Conservation (phyloP, 75 land plant genomes). For the Sequoiadendron giganteum region DNA sequence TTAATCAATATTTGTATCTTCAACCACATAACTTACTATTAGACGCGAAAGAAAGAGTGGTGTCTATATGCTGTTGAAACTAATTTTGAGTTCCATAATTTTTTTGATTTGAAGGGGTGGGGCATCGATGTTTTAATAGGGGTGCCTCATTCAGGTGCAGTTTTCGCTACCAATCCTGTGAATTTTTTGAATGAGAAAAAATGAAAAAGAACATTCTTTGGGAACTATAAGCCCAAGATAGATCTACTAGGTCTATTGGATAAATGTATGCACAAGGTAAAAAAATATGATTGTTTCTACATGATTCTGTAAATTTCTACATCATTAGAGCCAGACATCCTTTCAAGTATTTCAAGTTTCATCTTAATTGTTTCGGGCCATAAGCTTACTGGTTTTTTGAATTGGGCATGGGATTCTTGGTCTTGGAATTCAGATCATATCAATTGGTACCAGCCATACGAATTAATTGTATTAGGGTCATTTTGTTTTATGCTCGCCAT, state of each 20-base stretch:
- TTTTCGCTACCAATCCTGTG: constrained; percentile 21
- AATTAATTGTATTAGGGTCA: too few relatives aligned
- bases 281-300: not conserved
- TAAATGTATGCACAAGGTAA: constrained; percentile 49
- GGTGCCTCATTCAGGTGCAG: constrained; percentile 19
- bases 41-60: not conserved
- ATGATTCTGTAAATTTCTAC: too few relatives aligned
- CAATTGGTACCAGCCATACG: not conserved
- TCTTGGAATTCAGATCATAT: not conserved
- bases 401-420: not conserved
- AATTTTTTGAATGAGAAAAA: constrained; percentile 30
- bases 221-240: constrained; percentile 37
- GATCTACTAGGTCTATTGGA: constrained; percentile 44
- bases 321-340: too few relatives aligned
- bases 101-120: constrained; percentile 25
- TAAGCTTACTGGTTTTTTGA: not conserved
- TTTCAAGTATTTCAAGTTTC: too few relatives aligned
- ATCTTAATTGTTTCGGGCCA: not conserved
- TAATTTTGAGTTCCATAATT: not conserved
- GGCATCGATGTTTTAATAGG: constrained; percentile 20
- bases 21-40: too few relatives aligned
- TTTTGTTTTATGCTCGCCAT: too few relatives aligned
- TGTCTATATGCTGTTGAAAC: not conserved
- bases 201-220: constrained; percentile 42
- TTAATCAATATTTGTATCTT: not conserved